These are phyloP conservation scores for Fusarium incarnatum DNA, from an alignment of 2,329 filamentous ascomycete genomes.

Conservation along the genomic window DNA sequence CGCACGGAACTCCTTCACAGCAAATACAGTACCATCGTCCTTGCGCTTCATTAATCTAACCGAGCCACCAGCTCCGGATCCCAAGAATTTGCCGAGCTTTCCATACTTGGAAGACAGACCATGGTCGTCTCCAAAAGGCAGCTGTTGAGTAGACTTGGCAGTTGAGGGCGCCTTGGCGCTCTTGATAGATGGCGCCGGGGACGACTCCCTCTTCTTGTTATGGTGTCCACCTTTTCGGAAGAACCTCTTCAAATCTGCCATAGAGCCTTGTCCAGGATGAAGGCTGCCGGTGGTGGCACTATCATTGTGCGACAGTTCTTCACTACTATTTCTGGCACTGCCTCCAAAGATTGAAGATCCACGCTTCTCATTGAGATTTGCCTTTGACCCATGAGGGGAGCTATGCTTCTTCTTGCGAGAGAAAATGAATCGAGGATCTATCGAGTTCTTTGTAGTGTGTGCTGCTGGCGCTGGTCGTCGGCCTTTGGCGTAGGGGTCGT, in stretches of 20 bases:
- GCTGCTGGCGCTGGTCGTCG: slow-evolving; percentile 78
- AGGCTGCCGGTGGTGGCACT: slow-evolving; percentile 40
- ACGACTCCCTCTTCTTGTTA: slow-evolving; percentile 76
- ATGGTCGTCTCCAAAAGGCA: slow-evolving; percentile 95
- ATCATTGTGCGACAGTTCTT: slow-evolving; percentile 48
- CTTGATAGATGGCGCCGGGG: slow-evolving; percentile 66
- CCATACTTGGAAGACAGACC: slow-evolving; percentile 92
- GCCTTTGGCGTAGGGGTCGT: slow-evolving; percentile 89
- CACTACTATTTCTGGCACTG: slow-evolving; percentile 52
- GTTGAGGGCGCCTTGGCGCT: slow-evolving; percentile 61
- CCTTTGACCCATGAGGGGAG: slow-evolving; percentile 65
- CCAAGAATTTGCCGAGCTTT: slow-evolving; percentile 93
- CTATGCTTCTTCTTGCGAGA: slow-evolving; percentile 76
- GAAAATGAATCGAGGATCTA: slow-evolving; percentile 89
- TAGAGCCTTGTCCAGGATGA: slow-evolving; percentile 74
- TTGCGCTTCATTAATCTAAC: slow-evolving; percentile 94
- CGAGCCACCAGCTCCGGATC: slow-evolving; percentile 93
- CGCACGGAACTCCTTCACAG: slow-evolving; percentile 95
- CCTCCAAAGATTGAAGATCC: slow-evolving; percentile 56
- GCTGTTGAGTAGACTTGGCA: slow-evolving; percentile 66
- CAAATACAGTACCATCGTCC: slow-evolving; percentile 92
- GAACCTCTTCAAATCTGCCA: slow-evolving; percentile 96
- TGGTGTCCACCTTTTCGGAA: slow-evolving; percentile 81
- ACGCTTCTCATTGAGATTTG: slow-evolving; percentile 66
- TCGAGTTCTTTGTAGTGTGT: slow-evolving; percentile 68